Conservation (phyloP, 1,284 basidiomycete genomes). For the Polyporus tsugae region DNA sequence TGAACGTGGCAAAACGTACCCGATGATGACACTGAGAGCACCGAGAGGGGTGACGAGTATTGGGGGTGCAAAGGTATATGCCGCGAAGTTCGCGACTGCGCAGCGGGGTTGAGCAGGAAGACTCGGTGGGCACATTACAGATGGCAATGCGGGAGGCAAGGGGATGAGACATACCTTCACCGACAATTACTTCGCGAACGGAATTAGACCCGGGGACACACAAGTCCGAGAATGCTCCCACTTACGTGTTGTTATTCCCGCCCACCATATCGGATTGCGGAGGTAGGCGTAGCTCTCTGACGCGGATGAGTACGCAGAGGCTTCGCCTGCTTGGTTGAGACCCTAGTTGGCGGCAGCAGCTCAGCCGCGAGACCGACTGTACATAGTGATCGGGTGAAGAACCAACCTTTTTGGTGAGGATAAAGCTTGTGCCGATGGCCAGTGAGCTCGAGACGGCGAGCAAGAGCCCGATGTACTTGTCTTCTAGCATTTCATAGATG, state of each 20-base stretch:
- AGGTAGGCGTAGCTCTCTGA: constrained; percentile 89
- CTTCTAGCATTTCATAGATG: constrained; percentile 72
- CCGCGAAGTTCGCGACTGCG: constrained; percentile 97
- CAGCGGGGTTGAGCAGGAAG: constrained; percentile 1
- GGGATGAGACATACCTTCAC: constrained; percentile 71
- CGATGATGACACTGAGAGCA: constrained; percentile 96
- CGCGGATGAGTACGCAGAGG: constrained; percentile 61
- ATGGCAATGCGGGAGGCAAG: background rate
- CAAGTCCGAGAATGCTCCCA: constrained; percentile 35
- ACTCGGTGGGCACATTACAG: background rate
- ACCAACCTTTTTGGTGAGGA: constrained; percentile 94
- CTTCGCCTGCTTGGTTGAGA: constrained; percentile 79
- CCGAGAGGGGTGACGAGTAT: constrained; percentile 97
- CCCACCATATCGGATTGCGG: constrained; percentile 98
- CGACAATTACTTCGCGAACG: constrained; percentile 77
- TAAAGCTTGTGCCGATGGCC: constrained; percentile 92
- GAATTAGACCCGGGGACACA: constrained; percentile 17
- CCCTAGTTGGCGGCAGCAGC: constrained; percentile 59
- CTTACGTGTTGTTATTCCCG: constrained; percentile 92
- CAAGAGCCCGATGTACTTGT: constrained; percentile 91
- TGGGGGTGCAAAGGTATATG: constrained; percentile 97
- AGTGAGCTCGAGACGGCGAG: constrained; percentile 87
- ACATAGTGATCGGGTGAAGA: background rate
- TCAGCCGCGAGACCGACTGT: constrained; percentile 16
- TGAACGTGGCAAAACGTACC: constrained; percentile 58